Percentiles rank a stretch among this genome's conserved stretches.
phyloP scores from a whole-genome alignment of 2,329 filamentous ascomycete genomes.

The Aspergillus clavatus region DNA sequence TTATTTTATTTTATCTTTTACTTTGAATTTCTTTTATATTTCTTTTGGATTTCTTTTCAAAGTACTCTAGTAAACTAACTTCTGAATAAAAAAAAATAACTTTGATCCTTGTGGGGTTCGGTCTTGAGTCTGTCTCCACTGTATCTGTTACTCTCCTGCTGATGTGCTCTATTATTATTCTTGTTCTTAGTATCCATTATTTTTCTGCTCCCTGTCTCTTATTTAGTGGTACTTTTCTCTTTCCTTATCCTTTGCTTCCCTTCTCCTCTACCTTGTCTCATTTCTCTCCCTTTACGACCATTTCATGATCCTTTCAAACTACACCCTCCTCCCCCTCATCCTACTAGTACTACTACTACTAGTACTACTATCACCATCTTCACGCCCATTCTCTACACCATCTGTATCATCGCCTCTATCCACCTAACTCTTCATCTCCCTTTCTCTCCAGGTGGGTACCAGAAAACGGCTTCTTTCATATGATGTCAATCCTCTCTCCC shows the following conservation, averaged over 20 bases:
- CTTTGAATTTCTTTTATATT: no score
- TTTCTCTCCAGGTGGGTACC: not conserved
- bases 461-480: not conserved
- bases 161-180: constrained; percentile 9
- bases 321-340: not conserved
- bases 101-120: constrained; percentile 16
- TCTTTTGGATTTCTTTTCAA: no score
- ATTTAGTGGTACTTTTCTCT: constrained; percentile 3
- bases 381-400: not conserved
- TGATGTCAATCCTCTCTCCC: constrained; percentile 5
- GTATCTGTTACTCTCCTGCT: constrained; percentile 12
- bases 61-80: not conserved
- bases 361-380: not conserved
- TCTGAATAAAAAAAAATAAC: constrained; percentile 11
- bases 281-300: not conserved
- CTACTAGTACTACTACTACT: no score
- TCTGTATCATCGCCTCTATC: no score
- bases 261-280: not conserved
- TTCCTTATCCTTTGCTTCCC: not conserved
- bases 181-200: constrained; percentile 5
- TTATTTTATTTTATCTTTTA: no score
- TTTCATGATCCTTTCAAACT: not conserved
- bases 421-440: no score
- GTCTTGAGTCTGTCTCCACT: constrained; percentile 15
- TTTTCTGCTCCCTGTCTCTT: constrained; percentile 5